Conservation (phyloP, 2,329 filamentous ascomycete species). For the Piedraia hortae region DNA sequence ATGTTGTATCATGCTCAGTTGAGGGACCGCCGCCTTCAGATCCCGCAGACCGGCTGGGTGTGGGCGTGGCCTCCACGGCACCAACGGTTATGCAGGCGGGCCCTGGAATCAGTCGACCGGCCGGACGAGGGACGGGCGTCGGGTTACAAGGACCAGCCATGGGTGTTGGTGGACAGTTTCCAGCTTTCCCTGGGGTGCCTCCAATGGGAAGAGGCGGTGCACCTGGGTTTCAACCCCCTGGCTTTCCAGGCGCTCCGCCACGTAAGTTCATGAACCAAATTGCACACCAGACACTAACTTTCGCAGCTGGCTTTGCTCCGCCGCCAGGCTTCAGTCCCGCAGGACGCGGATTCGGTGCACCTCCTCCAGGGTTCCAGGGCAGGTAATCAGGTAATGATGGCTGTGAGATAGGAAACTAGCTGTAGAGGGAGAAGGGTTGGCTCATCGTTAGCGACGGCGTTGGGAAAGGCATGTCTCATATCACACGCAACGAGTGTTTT, state of each 20-base stretch:
- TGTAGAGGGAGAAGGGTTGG: background rate
- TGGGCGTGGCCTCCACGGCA: conserved; percentile 33
- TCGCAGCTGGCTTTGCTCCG: conserved; percentile 14
- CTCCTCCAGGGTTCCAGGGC: conserved; percentile 8
- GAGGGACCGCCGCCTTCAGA: conserved; percentile 90
- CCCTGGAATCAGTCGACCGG: conserved; percentile 71
- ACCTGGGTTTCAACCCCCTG: conserved; percentile 1
- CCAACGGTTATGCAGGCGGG: conserved; percentile 51
- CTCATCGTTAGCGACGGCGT: conserved; percentile 3
- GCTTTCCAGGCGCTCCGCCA: conserved; percentile 1
- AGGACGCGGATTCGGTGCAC: conserved; percentile 9
- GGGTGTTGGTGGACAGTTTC: conserved; percentile 54
- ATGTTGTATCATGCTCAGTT: conserved; percentile 82
- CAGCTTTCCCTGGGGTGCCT: conserved; percentile 39
- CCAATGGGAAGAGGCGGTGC: conserved; percentile 14
- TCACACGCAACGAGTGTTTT: too few species aligned
- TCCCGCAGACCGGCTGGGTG: conserved; percentile 66
- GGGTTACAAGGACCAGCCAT: conserved; percentile 72
- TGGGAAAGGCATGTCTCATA: too few species aligned
- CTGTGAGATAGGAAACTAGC: background rate
- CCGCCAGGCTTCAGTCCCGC: conserved; percentile 45
- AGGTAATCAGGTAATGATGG: too few species aligned
- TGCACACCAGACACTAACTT: conserved; percentile 21
- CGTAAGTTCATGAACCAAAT: conserved; percentile 1
- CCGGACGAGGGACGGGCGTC: conserved; percentile 49